Conservation (phyloP, 1,284 basidiomycete genomes). For the Ustanciosporium gigantosporum region DNA sequence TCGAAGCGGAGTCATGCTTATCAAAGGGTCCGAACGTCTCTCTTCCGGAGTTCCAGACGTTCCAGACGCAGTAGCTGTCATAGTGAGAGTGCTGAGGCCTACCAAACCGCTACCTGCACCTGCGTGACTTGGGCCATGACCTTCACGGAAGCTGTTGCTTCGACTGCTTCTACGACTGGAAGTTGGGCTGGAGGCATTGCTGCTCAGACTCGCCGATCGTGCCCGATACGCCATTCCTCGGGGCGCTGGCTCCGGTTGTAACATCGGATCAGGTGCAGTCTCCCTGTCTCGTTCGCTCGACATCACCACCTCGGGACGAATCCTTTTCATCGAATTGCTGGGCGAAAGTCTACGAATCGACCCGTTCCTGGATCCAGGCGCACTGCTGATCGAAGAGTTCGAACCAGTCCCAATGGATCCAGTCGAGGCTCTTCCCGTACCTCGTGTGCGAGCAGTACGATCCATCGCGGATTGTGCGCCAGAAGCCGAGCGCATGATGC, state of each 20-base stretch:
- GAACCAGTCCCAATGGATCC: background rate
- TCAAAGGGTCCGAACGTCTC: too few relatives aligned
- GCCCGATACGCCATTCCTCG: constrained; percentile 32
- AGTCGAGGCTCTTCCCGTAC: background rate
- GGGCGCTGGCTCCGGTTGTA: constrained; percentile 43
- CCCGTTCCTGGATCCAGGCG: background rate
- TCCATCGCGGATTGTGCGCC: background rate
- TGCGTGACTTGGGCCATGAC: background rate
- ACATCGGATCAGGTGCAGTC: constrained; percentile 8
- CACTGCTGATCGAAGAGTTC: background rate
- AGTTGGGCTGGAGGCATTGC: constrained; percentile 7
- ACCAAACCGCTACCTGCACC: too few relatives aligned
- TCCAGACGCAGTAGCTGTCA: too few relatives aligned
- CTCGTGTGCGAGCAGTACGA: background rate
- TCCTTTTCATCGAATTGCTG: background rate
- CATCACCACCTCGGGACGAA: background rate
- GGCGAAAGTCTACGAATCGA: constrained; percentile 1
- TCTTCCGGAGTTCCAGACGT: too few relatives aligned
- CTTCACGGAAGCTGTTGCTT: constrained; percentile 10
- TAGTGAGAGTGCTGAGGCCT: too few relatives aligned
- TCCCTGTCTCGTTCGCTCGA: background rate
- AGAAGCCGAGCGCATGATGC: constrained; percentile 12
- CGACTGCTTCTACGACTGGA: constrained; percentile 10
- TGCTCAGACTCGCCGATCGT: constrained; percentile 30
- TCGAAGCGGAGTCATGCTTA: too few relatives aligned